These are phyloP conservation scores for Diaporthe helianthi DNA, from an alignment of 2,329 filamentous ascomycete genomes.

Conservation along the genomic window DNA sequence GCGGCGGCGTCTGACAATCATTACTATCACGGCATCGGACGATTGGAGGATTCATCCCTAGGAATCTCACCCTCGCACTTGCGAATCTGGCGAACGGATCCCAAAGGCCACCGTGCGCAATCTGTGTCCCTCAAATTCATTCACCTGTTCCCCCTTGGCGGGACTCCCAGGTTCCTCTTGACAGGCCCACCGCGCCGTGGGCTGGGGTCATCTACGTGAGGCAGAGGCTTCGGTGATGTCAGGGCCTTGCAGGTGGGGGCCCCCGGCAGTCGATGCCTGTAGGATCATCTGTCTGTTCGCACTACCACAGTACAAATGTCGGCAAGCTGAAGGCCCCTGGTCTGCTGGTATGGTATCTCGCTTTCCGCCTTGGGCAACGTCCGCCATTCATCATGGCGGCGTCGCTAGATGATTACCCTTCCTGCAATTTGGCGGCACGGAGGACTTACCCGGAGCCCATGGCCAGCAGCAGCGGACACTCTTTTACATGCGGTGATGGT, in stretches of 20 bases:
- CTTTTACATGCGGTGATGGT: not conserved
- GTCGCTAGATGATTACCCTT: constrained; percentile 15
- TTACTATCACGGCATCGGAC: constrained; percentile 7
- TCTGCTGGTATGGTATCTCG: not conserved
- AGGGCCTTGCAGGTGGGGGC: constrained; percentile 23
- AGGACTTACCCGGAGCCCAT: constrained; percentile 1
- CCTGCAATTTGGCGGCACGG: constrained; percentile 24
- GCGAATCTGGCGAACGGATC: constrained; percentile 27
- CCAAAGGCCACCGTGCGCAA: constrained; percentile 27
- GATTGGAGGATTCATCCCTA: constrained; percentile 13
- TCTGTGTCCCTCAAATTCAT: not conserved
- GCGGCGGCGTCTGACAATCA: constrained; percentile 18
- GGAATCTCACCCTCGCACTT: not conserved
- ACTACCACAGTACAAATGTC: not conserved
- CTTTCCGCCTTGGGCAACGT: not conserved
- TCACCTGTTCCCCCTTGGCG: not conserved
- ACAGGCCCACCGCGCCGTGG: constrained; percentile 23
- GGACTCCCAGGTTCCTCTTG: not conserved
- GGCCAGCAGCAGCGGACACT: not conserved
- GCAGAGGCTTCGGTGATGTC: constrained; percentile 31
- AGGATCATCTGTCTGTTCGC: not conserved
- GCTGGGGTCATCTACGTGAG: constrained; percentile 23
- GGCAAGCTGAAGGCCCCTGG: not conserved
- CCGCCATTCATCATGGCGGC: not conserved
- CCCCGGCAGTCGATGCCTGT: not conserved